phyloP scores from a whole-genome alignment of 805 yeast species.

The Schizosaccharomyces lindneri region DNA sequence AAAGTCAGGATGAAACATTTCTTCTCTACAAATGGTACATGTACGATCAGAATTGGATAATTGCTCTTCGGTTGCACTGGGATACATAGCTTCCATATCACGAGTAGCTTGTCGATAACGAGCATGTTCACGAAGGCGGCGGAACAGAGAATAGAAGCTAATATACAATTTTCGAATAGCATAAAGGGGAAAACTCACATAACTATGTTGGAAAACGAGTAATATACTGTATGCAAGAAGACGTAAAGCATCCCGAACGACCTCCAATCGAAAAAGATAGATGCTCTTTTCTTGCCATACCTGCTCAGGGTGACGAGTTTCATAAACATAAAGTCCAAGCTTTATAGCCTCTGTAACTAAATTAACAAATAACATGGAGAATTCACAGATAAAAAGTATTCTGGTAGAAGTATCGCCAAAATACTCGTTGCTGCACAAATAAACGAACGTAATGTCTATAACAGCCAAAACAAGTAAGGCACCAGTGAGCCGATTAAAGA shows the following conservation, averaged over 20 bases:
- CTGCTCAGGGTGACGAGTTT: slow-evolving; percentile 21
- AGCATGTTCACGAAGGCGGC: slow-evolving; percentile 12
- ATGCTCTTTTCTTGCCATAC: slow-evolving; percentile 49
- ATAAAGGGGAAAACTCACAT: slow-evolving; percentile 22
- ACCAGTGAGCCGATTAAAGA: neutral
- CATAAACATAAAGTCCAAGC: slow-evolving; percentile 28
- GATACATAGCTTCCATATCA: slow-evolving; percentile 37
- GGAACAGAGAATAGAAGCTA: slow-evolving; percentile 13
- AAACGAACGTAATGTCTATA: slow-evolving; percentile 18
- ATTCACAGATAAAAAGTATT: slow-evolving; percentile 54
- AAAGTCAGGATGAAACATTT: slow-evolving; percentile 22
- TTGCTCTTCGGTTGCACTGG: slow-evolving; percentile 37
- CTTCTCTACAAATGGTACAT: slow-evolving; percentile 83
- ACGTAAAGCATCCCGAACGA: slow-evolving; percentile 17
- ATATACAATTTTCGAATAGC: slow-evolving; percentile 26
- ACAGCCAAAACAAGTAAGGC: slow-evolving; percentile 18
- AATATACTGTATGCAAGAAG: slow-evolving; percentile 23
- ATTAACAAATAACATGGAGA: slow-evolving; percentile 36
- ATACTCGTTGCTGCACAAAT: neutral
- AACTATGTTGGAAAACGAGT: slow-evolving; percentile 22
- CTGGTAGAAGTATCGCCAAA: neutral
- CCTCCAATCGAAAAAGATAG: slow-evolving; percentile 32
- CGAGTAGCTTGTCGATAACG: slow-evolving; percentile 19
- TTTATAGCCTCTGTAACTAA: slow-evolving; percentile 23
- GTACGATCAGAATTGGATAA: slow-evolving; percentile 23